Percentiles rank a stretch among this genome's conserved stretches.
Conservation (phyloP, 371 early-diverging fungal genomes). For the Globomyces sp. region DNA sequence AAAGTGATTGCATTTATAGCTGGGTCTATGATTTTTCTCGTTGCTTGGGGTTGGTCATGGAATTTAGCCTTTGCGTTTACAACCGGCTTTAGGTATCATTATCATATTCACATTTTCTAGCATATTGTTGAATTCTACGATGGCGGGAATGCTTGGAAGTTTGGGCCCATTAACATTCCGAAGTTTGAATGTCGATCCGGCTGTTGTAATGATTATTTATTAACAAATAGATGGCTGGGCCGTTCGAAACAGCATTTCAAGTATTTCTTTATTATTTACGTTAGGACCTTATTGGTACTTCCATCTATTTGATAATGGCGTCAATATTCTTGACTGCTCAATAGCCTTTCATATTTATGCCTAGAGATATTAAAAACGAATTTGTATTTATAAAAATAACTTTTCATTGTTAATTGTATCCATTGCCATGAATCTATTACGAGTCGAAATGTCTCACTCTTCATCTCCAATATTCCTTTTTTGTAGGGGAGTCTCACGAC, state of each 20-base stretch:
- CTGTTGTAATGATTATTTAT: not conserved
- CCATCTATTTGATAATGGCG: conserved; percentile 27
- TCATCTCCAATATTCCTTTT: no score
- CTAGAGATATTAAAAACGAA: no score
- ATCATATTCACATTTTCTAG: no score
- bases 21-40: conserved; percentile 15
- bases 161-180: conserved; percentile 35
- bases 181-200: conserved; percentile 38
- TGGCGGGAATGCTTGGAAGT: conserved; percentile 36
- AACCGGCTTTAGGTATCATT: conserved; percentile 31
- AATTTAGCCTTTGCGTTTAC: conserved; percentile 27
- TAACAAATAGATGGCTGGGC: conserved; percentile 34
- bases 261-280: no score
- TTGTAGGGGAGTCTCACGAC: no score
- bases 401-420: no score
- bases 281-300: conserved; percentile 33
- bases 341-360: not conserved
- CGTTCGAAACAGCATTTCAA: conserved; percentile 47
- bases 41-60: conserved; percentile 25
- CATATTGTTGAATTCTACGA: conserved; percentile 16
- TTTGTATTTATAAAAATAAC: no score
- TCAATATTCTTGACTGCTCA: not conserved
- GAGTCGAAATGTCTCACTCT: no score
- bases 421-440: no score
- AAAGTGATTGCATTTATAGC: not conserved